These are phyloP conservation scores for Rhodotorula glutinis DNA, from an alignment of 1,284 basidiomycete species.

Conservation along the genomic window DNA sequence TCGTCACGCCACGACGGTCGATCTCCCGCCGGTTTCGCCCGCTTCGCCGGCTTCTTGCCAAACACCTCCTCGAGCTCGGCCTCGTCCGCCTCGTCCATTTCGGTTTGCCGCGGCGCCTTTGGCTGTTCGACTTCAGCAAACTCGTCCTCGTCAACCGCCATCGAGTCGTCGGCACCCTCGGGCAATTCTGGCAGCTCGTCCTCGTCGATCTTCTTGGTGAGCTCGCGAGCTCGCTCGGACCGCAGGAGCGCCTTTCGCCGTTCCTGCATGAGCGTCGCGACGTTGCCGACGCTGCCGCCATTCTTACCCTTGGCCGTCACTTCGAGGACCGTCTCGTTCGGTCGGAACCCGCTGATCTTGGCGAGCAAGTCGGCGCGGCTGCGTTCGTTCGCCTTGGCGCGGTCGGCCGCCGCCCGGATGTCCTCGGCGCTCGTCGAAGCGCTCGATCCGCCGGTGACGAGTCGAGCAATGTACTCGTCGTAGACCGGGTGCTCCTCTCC, in stretches of 20 bases:
- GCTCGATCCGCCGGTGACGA: background rate
- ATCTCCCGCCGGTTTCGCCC: conserved; percentile 26
- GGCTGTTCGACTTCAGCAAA: conserved; percentile 45
- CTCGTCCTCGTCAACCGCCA: conserved; percentile 26
- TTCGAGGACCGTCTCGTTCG: conserved; percentile 89
- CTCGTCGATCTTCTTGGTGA: conserved; percentile 48
- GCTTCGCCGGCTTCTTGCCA: conserved; percentile 56
- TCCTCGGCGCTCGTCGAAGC: conserved; percentile 22
- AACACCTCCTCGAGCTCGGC: conserved; percentile 67
- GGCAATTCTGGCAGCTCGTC: conserved; percentile 44
- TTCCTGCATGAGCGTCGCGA: conserved; percentile 79
- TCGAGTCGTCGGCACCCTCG: conserved; percentile 9
- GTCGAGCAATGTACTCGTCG: conserved; percentile 48
- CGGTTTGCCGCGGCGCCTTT: conserved; percentile 22
- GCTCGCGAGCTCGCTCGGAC: conserved; percentile 38
- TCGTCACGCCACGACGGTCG: conserved; percentile 63
- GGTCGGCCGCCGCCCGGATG: conserved; percentile 7
- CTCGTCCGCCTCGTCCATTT: conserved; percentile 43
- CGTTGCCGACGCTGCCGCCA: conserved; percentile 47
- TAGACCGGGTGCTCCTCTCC: conserved; percentile 69
- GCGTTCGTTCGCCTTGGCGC: conserved; percentile 53
- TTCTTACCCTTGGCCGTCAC: conserved; percentile 69
- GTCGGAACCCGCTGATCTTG: conserved; percentile 76
- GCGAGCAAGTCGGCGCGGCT: conserved; percentile 65
- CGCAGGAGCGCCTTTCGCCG: conserved; percentile 67